Evolutionary conservation across 805 yeast genomes (phyloP).

Genomic region (Candida saitoana): DNA sequence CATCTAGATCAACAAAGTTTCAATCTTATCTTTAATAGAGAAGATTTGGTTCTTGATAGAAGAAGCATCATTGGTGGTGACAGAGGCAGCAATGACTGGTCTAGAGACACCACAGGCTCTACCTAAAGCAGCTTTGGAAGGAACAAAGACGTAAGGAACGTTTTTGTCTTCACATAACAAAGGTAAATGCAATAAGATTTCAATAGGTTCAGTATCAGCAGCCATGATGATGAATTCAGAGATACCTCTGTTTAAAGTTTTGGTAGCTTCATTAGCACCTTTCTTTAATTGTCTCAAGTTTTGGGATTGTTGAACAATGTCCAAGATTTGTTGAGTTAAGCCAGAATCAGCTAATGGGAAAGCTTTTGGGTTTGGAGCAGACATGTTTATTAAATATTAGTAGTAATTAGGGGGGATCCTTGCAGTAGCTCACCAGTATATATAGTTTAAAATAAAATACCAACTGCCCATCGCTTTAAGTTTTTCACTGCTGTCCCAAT

Average conservation of each 20-base stretch:
- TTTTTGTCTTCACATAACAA: slow-evolving; percentile 98
- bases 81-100: slow-evolving; percentile 98
- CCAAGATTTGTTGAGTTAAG: slow-evolving; percentile 93
- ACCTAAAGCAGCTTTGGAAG: slow-evolving; percentile 97
- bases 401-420: slow-evolving; percentile 43
- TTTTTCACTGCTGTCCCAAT: not conserved
- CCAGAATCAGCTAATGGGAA: slow-evolving; percentile 98
- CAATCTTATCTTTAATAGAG: slow-evolving; percentile 98
- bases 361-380: slow-evolving; percentile 95
- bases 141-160: slow-evolving; percentile 98
- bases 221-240: slow-evolving; percentile 99
- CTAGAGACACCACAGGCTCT: slow-evolving; percentile 99
- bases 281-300: slow-evolving; percentile 97
- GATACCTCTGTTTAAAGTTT: slow-evolving; percentile 98
- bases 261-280: slow-evolving; percentile 99
- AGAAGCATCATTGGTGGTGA: slow-evolving; percentile 97
- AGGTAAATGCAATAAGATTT: slow-evolving; percentile 95
- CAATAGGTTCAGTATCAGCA: slow-evolving; percentile 99
- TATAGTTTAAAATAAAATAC: not conserved
- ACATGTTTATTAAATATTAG: slow-evolving; percentile 40
- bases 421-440: slow-evolving; percentile 41
- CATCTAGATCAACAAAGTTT: slow-evolving; percentile 81
- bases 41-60: slow-evolving; percentile 96
- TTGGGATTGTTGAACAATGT: slow-evolving; percentile 96
- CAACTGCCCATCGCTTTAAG: not conserved